Base-by-base conservation (phyloP, 805 yeast genomes). In the Zygosaccharomyces bailii region DNA sequence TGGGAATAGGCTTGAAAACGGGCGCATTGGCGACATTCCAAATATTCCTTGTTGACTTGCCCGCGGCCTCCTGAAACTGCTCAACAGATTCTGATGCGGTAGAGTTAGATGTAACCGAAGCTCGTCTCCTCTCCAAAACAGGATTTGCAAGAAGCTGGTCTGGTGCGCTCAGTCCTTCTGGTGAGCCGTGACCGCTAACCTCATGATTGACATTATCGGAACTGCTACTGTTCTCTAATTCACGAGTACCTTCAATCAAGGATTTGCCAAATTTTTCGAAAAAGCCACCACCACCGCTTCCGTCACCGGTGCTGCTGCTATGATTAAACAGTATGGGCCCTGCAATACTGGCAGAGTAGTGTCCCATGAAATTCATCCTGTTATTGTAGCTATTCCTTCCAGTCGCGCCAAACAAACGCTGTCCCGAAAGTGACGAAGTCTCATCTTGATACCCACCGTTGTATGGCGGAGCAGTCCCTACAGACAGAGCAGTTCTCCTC, bases 261-360 rank as follows among this genome's bases (percentile, higher is more conserved):
- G 66, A 51, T 44, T 57, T 59, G 32, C 69, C 69, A 42, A 65
- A 59, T 35, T 53, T 53, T 42, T 65, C 67, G 39, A 64, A 65
- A 39, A 65, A 63, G 5, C 66, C 62, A 27, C 57, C 59, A 16
- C 43, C 48, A 25, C 45, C 42, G 23, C 32, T 34, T 13, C 20
- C 31, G 23, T 25, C 30, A 10, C 14, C 24, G 21, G 37, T 14
- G 24, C 32, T 23, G 16, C n/a, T 23, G 17, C n/a, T 11, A 21
- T 36, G 39, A 18, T 14, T 33, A 14, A 46, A 51, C 20, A 51
- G 31, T 9, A 53, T 39, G 6, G 55, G 57, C 2, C 60, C 59
- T 8, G 55, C 56, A 21, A 60, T 51, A 38, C 56, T 56, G 14
- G 57, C 60, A 9, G 64, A 54, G 38, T 59, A 59, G 31, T 56